These are phyloP conservation scores for Podospora fimiseda DNA, from an alignment of 495 filamentous ascomycete genomes.

Conservation along the genomic window DNA sequence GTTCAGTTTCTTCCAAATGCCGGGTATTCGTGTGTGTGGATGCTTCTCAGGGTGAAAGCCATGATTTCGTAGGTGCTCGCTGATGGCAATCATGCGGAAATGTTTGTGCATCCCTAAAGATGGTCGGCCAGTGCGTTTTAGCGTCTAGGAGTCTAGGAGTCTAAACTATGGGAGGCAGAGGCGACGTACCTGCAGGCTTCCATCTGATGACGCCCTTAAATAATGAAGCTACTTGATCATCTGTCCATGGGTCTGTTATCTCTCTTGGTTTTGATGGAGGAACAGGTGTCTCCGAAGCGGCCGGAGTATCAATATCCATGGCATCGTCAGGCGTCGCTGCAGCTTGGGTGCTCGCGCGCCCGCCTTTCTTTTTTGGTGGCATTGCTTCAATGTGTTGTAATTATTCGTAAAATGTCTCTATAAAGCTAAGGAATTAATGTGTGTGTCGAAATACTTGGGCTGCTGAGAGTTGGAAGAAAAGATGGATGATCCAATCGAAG, in stretches of 20 bases:
- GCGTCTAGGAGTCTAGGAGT: background rate
- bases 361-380: constrained; percentile 66
- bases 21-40: constrained; percentile 77
- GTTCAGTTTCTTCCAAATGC: constrained; percentile 84
- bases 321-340: constrained; percentile 39
- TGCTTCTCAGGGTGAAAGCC: constrained; percentile 64
- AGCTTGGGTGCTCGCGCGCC: constrained; percentile 32
- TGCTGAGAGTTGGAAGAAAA: too few species aligned
- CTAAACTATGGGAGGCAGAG: background rate
- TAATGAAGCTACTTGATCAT: constrained; percentile 86
- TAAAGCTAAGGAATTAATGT: background rate
- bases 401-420: background rate
- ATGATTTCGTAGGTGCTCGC: constrained; percentile 77
- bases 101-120: constrained; percentile 87
- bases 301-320: constrained; percentile 47
- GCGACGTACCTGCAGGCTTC: constrained; percentile 79
- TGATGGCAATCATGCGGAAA: constrained; percentile 89
- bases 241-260: constrained; percentile 77
- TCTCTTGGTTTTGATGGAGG: constrained; percentile 27
- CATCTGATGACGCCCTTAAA: constrained; percentile 85
- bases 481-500: too few species aligned
- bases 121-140: constrained; percentile 4
- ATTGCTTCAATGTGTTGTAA: constrained; percentile 35
- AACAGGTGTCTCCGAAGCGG: constrained; percentile 34
- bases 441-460: too few species aligned